Base-by-base conservation (phyloP, 108 stramenopile species). In the Chaetoceros tenuissimus region DNA sequence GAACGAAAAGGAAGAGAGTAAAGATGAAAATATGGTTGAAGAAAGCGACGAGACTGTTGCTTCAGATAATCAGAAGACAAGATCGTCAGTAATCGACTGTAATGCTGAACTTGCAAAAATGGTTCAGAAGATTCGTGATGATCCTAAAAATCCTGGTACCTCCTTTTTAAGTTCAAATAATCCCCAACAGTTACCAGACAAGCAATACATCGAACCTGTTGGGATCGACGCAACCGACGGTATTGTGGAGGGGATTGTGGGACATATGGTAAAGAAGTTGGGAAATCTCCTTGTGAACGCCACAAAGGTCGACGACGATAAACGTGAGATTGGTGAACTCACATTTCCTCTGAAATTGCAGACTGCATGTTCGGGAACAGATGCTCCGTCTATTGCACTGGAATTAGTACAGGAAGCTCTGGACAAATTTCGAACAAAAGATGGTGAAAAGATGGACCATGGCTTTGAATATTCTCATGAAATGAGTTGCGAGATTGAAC, bases 191-290 rank as follows among this genome's bases (percentile, higher is more conserved):
- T n/a, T n/a, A n/a, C n/a, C n/a, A n/a, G n/a, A n/a, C n/a, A n/a
- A 66, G 10, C 49, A 59, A 24, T 88, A 77, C 47, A 44, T 81
- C 0, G 87, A 88, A 59, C 83, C 87, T 16, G 77, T 76, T 57
- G 87, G 87, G 1, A 72, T 79, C 59, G 87, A 88, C 51, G 78
- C 87, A 0, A 84, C 82, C 5, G 78, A 88, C 65, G 87, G 72
- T 51, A 82, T 88, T 25, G 71, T 88, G 48, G 78, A 80, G 31
- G 25, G 77, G 3, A 47, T 84, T 21, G 64, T 88, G 51, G 69
- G 71, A 24, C 62, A 75, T 17, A 82, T 84, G 46, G 59, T 84
- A 29, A 63, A 68, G 26, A 82, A 80, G 30, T 69, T 81, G 53
- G 70, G 69, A 5, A 31, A 25, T 0, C 68, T 89, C n/a, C 56